Base-by-base conservation (phyloP, 345 rosid genomes). In the Camelina neglecta region DNA sequence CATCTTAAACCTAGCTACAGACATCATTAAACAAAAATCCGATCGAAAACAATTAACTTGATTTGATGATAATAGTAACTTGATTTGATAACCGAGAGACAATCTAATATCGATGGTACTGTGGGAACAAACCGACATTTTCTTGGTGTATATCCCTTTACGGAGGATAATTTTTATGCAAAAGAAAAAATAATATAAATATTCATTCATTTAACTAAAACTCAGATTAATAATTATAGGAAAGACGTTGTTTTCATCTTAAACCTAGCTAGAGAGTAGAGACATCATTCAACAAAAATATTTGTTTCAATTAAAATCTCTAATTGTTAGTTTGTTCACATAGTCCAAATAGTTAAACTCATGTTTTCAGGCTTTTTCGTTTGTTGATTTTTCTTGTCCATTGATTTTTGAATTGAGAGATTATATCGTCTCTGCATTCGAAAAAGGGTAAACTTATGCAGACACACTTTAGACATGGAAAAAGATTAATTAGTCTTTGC, bases 61-160 rank as follows among this genome's bases (percentile, higher is more conserved):
- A 2, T 26, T 26, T 26, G 29, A 26, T 26, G 29, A 26, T 26
- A 26, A 26, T 16, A 5, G 18, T 26, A 26, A 20, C 8, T 49
- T 66, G 11, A 31, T n/a, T 47, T 65, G 29, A 10, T 8, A 12
- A 29, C 48, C 2, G 20, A 31, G 18, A 49, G 5, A 66, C 21
- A 33, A 49, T 29, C 5, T 29, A 29, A 29, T 29, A 29, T 29
- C 31, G 4, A 29, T 29, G 31, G 20, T 24, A 38, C 18, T 55
- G 44, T 73, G 63, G 54, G 69, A 26, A 56, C 72, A 57, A 47
- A 35, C 72, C 72, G 78, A 74, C 66, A 58, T n/a, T 1, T 57
- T 56, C 5, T 56, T 73, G 26, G 60, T 72, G 69, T 24, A 5
- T 29, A 29, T 29, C 5, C 48, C 64, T 48, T 48, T 62, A 7